phyloP scores from a whole-genome alignment of 306 rosid species.

The Cucumis cinereus region DNA sequence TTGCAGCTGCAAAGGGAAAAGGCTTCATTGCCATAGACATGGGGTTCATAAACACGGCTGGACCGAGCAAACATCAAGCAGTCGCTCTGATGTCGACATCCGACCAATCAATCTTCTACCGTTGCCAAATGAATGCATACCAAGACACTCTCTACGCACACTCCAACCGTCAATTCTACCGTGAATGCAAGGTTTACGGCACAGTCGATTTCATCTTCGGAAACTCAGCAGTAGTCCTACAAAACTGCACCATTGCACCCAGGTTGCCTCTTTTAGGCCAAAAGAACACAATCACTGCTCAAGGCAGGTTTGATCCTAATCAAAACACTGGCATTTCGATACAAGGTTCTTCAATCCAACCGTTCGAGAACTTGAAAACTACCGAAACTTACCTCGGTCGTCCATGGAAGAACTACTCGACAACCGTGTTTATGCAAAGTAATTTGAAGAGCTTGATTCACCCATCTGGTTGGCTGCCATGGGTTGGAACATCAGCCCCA shows the following conservation, averaged over 20 bases:
- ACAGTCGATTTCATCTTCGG: constrained; percentile 82
- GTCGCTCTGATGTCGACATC: constrained; percentile 58
- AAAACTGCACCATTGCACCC: constrained; percentile 44
- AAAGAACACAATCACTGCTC: constrained; percentile 66
- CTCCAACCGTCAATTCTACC: constrained; percentile 51
- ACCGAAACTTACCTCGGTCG: constrained; percentile 64
- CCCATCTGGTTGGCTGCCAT: constrained; percentile 78
- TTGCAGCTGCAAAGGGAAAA: constrained; percentile 49
- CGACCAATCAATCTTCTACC: constrained; percentile 48
- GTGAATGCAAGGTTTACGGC: constrained; percentile 53
- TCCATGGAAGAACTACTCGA: constrained; percentile 82
- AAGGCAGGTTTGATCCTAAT: constrained; percentile 64
- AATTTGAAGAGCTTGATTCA: constrained; percentile 27
- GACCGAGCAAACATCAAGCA: constrained; percentile 65
- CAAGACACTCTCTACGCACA: constrained; percentile 64
- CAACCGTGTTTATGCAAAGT: constrained; percentile 41
- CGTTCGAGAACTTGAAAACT: constrained; percentile 34
- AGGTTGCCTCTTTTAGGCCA: constrained; percentile 43
- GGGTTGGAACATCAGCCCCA: constrained; percentile 66
- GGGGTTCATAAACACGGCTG: constrained; percentile 57
- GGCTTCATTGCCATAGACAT: constrained; percentile 56
- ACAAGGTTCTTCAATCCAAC: constrained; percentile 37
- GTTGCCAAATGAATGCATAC: constrained; percentile 43
- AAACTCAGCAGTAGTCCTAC: constrained; percentile 49
- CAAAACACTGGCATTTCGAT: constrained; percentile 62